Evolutionary conservation across 306 rosid genomes (phyloP).

Genomic region (Vigna unguiculata): DNA sequence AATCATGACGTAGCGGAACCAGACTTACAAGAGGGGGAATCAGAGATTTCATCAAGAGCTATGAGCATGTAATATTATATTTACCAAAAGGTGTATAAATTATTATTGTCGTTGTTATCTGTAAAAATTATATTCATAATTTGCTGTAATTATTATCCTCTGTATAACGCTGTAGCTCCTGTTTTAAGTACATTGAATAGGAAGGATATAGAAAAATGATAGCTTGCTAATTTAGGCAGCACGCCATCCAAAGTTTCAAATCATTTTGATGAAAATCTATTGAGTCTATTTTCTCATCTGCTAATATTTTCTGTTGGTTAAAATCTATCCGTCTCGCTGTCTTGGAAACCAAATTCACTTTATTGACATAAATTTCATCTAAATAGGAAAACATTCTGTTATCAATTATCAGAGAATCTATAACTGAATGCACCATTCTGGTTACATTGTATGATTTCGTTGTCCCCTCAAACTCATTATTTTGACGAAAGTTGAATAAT

Average conservation of each 20-base stretch:
- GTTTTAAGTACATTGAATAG: constrained; percentile 39
- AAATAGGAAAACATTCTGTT: too few relatives aligned
- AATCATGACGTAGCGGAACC: constrained; percentile 52
- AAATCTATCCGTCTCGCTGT: too few relatives aligned
- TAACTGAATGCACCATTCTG: too few relatives aligned
- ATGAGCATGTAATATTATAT: constrained; percentile 67
- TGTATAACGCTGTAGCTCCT: constrained; percentile 52
- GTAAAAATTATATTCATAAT: constrained; percentile 57
- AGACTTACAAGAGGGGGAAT: constrained; percentile 67
- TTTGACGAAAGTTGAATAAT: too few relatives aligned
- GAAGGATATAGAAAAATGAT: constrained; percentile 34
- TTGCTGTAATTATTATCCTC: constrained; percentile 56
- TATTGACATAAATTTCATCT: too few relatives aligned
- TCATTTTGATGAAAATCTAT: constrained; percentile 14
- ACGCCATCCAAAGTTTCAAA: constrained; percentile 34
- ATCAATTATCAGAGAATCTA: too few relatives aligned
- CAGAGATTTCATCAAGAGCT: constrained; percentile 78
- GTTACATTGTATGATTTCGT: too few relatives aligned
- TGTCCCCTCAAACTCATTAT: too few relatives aligned
- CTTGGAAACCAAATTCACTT: too few relatives aligned
- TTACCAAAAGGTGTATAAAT: constrained; percentile 42
- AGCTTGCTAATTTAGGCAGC: constrained; percentile 43
- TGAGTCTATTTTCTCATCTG: not conserved
- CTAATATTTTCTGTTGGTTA: not conserved
- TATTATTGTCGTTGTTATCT: constrained; percentile 41